These are phyloP conservation scores for Xylariaceae sp. DNA, from an alignment of 2,329 filamentous ascomycete genomes.

Conservation along the genomic window DNA sequence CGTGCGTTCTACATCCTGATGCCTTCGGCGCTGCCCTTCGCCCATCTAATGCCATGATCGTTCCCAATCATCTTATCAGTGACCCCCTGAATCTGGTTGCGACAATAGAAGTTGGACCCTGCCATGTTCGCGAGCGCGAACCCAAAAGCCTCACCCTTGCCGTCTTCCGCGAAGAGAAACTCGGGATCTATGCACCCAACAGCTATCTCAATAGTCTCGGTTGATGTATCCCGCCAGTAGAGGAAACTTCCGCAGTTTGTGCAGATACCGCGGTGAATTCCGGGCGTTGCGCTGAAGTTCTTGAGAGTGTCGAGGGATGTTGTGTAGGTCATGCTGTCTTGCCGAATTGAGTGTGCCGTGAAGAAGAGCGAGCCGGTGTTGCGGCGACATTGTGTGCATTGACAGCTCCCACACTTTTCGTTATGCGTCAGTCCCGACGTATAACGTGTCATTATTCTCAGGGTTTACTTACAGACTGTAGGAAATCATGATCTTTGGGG, in stretches of 20 bases:
- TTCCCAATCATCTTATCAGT: not conserved
- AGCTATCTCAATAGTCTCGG: constrained; percentile 34
- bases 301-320: constrained; percentile 32
- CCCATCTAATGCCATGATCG: not conserved
- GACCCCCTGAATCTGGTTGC: not conserved
- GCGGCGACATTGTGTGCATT: constrained; percentile 56
- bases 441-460: not conserved
- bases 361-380: constrained; percentile 47
- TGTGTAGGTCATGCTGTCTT: constrained; percentile 28
- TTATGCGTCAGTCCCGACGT: not conserved
- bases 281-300: constrained; percentile 40
- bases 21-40: too few relatives aligned
- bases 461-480: not conserved
- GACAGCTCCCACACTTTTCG: constrained; percentile 45
- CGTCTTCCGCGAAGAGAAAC: constrained; percentile 33
- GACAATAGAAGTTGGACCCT: not conserved
- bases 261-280: constrained; percentile 47
- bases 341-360: constrained; percentile 38
- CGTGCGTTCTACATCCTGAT: too few relatives aligned
- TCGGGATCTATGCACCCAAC: constrained; percentile 46
- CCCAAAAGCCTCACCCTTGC: constrained; percentile 29
- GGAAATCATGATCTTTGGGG: not conserved
- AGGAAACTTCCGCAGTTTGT: constrained; percentile 45
- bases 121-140: constrained; percentile 34
- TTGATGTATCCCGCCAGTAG: constrained; percentile 39